A percentile compares a stretch with the other conserved stretches of the same genome.
Evolutionary conservation across 805 yeast species (phyloP).

Genomic region (Metschnikowia similis): DNA sequence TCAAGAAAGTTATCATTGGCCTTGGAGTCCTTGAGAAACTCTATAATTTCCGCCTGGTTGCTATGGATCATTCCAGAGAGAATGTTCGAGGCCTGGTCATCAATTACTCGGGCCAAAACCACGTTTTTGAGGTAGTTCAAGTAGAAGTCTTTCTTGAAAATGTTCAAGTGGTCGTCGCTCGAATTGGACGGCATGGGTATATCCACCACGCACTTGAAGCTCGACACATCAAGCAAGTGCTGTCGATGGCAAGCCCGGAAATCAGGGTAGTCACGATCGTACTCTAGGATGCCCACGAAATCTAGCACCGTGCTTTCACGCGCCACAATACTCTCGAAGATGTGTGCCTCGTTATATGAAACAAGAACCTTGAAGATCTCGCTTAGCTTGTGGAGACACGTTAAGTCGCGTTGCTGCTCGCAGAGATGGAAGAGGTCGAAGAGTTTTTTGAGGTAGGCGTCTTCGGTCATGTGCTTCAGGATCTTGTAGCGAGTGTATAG

Average conservation of each 20-base stretch:
- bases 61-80: constrained; percentile 62
- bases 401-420: constrained; percentile 50
- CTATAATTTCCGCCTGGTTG: constrained; percentile 65
- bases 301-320: constrained; percentile 39
- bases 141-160: constrained; percentile 71
- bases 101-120: constrained; percentile 74
- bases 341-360: constrained; percentile 57
- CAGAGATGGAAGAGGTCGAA: constrained; percentile 50
- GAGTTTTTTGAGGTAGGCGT: constrained; percentile 51
- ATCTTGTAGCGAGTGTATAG: constrained; percentile 60
- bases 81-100: constrained; percentile 70
- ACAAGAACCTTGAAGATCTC: constrained; percentile 69
- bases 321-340: constrained; percentile 32
- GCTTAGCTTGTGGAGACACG: constrained; percentile 61
- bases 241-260: constrained; percentile 77
- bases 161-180: constrained; percentile 37
- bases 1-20: constrained; percentile 44
- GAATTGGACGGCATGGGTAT: constrained; percentile 45
- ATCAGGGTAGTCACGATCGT: constrained; percentile 82
- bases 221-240: constrained; percentile 51
- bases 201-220: constrained; percentile 62
- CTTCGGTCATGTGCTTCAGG: constrained; percentile 49
- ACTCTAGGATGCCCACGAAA: constrained; percentile 74
- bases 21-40: constrained; percentile 48
- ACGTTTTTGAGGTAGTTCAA: constrained; percentile 83